Conservation (phyloP, 495 filamentous ascomycete species). For the Pyrenula massariospora region DNA sequence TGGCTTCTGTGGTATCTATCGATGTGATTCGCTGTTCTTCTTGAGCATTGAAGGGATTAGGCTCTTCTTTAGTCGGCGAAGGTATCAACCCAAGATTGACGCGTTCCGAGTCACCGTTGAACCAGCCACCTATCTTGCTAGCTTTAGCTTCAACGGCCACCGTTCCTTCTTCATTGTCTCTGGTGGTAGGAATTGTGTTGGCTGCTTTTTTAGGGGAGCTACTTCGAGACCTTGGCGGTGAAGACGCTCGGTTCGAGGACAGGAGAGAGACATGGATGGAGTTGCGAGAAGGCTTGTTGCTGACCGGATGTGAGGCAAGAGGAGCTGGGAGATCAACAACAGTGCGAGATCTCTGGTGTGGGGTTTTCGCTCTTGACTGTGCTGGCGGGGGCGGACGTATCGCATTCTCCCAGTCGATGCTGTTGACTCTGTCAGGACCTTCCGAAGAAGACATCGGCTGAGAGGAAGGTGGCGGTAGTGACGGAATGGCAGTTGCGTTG, state of each 20-base stretch:
- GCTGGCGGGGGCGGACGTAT: not conserved
- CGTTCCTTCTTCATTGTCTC: not conserved
- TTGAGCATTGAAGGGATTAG: slow-evolving; percentile 20
- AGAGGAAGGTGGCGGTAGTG: not conserved
- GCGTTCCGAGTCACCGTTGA: slow-evolving; percentile 37
- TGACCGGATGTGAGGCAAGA: not conserved
- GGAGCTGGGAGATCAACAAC: not conserved
- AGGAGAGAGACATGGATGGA: not conserved
- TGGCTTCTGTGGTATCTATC: not conserved
- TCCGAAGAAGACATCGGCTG: not conserved
- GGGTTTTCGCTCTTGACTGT: not conserved
- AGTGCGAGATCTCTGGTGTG: not conserved
- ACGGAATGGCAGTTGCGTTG: not conserved
- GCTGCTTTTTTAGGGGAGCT: not conserved
- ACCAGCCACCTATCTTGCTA: slow-evolving; percentile 35
- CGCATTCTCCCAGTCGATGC: not conserved
- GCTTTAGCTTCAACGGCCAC: slow-evolving; percentile 18
- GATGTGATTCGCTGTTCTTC: slow-evolving; percentile 13
- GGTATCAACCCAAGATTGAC: slow-evolving; percentile 25
- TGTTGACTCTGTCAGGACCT: not conserved
- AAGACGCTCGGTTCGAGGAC: not conserved
- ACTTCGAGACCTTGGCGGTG: not conserved
- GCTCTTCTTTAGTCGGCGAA: slow-evolving; percentile 20
- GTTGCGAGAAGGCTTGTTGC: not conserved
- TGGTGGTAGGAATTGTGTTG: not conserved